Evolutionary conservation across 805 yeast genomes (phyloP).

Genomic region (Metschnikowia rubicola): DNA sequence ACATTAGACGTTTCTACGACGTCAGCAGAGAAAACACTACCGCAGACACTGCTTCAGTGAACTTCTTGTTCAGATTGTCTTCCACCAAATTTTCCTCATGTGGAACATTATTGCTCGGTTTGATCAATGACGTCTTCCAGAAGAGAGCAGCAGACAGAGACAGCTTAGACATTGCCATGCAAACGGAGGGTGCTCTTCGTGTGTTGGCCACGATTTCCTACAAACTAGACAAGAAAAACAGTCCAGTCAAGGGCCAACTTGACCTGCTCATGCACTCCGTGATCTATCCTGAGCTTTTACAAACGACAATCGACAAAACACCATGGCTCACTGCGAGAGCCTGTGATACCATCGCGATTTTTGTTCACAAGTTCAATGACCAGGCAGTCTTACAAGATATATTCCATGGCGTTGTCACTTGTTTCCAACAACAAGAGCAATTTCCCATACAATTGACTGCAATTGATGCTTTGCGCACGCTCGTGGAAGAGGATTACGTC

Average conservation of each 20-base stretch:
- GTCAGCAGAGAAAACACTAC: constrained; percentile 46
- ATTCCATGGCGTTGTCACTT: constrained; percentile 38
- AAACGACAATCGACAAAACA: constrained; percentile 24
- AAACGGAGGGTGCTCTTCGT: constrained; percentile 42
- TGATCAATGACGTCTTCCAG: constrained; percentile 34
- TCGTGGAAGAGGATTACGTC: constrained; percentile 39
- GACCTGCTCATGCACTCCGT: constrained; percentile 37
- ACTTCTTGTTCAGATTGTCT: constrained; percentile 41
- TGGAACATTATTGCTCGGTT: constrained; percentile 25
- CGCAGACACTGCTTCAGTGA: constrained; percentile 49
- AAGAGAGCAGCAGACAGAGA: constrained; percentile 28
- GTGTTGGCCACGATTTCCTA: constrained; percentile 39
- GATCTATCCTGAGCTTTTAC: constrained; percentile 39
- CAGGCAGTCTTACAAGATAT: constrained; percentile 35
- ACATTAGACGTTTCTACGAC: constrained; percentile 42
- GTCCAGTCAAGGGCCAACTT: constrained; percentile 39
- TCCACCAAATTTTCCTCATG: constrained; percentile 40
- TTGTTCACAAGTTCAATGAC: constrained; percentile 33
- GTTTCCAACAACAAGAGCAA: constrained; percentile 41
- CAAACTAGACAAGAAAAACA: constrained; percentile 32
- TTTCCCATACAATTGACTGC: constrained; percentile 50
- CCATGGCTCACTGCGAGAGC: constrained; percentile 47
- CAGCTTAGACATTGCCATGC: constrained; percentile 29
- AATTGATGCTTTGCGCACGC: constrained; percentile 49
- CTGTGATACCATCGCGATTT: constrained; percentile 44